Conservation (phyloP, 352 stramenopile genomes). For the Pythium aristosporum region DNA sequence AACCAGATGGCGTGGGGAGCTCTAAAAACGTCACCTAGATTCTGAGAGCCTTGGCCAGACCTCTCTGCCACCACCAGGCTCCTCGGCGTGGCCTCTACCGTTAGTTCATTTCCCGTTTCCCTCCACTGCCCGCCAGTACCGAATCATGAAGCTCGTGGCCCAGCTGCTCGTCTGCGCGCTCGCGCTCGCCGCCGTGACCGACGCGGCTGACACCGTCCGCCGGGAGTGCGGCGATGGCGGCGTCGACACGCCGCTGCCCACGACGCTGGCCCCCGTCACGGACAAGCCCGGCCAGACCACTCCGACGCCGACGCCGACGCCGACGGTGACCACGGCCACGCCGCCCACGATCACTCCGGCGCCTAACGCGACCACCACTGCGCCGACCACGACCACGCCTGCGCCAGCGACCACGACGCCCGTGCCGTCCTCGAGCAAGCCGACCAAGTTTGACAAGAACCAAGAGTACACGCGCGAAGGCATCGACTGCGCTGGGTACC, state of each 20-base stretch:
- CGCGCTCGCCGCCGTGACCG: slow-evolving; percentile 19
- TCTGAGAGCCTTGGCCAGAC: too few relatives aligned
- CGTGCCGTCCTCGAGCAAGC: neutral
- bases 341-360: neutral
- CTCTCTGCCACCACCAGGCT: too few relatives aligned
- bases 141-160: slow-evolving; percentile 24
- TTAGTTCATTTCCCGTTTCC: too few relatives aligned
- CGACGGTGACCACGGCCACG: neutral
- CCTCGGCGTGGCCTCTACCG: too few relatives aligned
- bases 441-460: slow-evolving; percentile 6
- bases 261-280: neutral
- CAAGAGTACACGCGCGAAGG: neutral
- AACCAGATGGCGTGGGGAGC: neutral
- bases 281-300: slow-evolving; percentile 3
- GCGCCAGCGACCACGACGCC: slow-evolving; percentile 13
- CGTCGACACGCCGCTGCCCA: slow-evolving; percentile 15
- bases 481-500: slow-evolving; percentile 6
- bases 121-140: slow-evolving; percentile 4
- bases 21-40: too few relatives aligned
- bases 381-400: slow-evolving; percentile 3
- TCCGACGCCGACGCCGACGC: slow-evolving; percentile 6
- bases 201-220: slow-evolving; percentile 11
- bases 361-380: slow-evolving; percentile 1
- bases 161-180: slow-evolving; percentile 27
- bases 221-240: slow-evolving; percentile 10